Percentiles rank a stretch among this genome's conserved stretches.
These are phyloP conservation scores for Stemphylium vesicarium DNA, from an alignment of 2,329 filamentous ascomycete genomes.

Conservation along the genomic window DNA sequence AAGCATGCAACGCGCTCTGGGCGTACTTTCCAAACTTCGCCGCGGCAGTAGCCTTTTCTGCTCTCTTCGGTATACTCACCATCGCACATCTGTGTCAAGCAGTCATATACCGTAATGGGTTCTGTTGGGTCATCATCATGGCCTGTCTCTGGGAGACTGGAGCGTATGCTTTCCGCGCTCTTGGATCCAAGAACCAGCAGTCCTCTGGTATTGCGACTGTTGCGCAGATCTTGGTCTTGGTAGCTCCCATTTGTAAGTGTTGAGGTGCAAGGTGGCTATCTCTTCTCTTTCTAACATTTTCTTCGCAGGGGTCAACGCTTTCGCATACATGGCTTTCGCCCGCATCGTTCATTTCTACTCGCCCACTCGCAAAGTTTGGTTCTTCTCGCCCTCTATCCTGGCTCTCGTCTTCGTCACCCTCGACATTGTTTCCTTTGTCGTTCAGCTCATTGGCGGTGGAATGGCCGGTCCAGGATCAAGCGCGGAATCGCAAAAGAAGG, in stretches of 20 bases:
- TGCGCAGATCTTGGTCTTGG: conserved; percentile 54
- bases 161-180: conserved; percentile 50
- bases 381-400: conserved; percentile 27
- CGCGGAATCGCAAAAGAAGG: conserved; percentile 40
- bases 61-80: conserved; percentile 28
- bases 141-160: conserved; percentile 52
- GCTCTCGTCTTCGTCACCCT: conserved; percentile 49
- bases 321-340: conserved; percentile 50
- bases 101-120: conserved; percentile 34
- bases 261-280: conserved; percentile 1
- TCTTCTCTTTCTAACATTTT: conserved; percentile 15
- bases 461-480: conserved; percentile 41
- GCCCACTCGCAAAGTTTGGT: conserved; percentile 26
- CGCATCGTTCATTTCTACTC: conserved; percentile 50
- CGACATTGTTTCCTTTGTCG: conserved; percentile 53
- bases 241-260: conserved; percentile 47
- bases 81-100: conserved; percentile 26
- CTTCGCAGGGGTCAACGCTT: conserved; percentile 54
- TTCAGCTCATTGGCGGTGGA: conserved; percentile 50
- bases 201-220: conserved; percentile 38
- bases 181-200: conserved; percentile 51
- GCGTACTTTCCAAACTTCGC: conserved; percentile 28
- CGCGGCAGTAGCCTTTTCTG: conserved; percentile 26
- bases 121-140: conserved; percentile 54
- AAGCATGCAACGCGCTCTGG: conserved; percentile 30